Evolutionary conservation across 148 eudicot genomes (phyloP).

Genomic region (Pouteria glomerata): DNA sequence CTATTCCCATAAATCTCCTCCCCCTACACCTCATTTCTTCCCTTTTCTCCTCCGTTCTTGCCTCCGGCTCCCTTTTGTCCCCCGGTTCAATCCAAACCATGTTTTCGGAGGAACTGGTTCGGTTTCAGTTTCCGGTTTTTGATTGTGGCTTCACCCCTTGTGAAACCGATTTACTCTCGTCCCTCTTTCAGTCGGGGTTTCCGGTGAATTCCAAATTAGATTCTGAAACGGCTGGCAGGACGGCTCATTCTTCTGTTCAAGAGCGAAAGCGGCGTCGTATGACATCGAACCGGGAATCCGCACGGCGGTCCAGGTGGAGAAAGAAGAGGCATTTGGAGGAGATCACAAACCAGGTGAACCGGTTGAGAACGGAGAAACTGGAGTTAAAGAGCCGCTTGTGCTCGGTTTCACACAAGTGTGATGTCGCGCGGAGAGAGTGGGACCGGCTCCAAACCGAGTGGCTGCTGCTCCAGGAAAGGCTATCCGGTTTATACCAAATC

Average conservation of each 20-base stretch:
- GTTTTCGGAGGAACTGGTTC: conserved; percentile 30
- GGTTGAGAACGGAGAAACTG: conserved; percentile 32
- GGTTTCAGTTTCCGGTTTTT: conserved; percentile 17
- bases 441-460: conserved; percentile 26
- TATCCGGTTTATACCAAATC: conserved; percentile 26
- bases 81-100: conserved; percentile 22
- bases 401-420: conserved; percentile 8
- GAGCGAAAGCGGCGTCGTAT: conserved; percentile 44
- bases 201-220: conserved; percentile 23
- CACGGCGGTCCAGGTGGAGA: conserved; percentile 45
- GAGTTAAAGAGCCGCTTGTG: conserved; percentile 32
- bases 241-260: conserved; percentile 15
- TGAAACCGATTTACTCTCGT: conserved; percentile 37
- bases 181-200: conserved; percentile 26
- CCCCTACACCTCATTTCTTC: conserved; percentile 42
- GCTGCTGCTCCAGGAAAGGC: conserved; percentile 23
- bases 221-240: conserved; percentile 26
- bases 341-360: conserved; percentile 25
- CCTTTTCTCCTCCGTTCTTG: conserved; percentile 59
- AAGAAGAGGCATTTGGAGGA: conserved; percentile 51
- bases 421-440: conserved; percentile 14
- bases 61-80: too few species aligned
- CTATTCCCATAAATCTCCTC: conserved; percentile 37
- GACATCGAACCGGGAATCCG: conserved; percentile 64
- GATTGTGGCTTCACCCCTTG: not conserved